Evolutionary conservation across 495 filamentous ascomycete species (phyloP), one percentile per base, ranked within the genome.

Genomic region (Symbiotaphrina buchneri): DNA sequence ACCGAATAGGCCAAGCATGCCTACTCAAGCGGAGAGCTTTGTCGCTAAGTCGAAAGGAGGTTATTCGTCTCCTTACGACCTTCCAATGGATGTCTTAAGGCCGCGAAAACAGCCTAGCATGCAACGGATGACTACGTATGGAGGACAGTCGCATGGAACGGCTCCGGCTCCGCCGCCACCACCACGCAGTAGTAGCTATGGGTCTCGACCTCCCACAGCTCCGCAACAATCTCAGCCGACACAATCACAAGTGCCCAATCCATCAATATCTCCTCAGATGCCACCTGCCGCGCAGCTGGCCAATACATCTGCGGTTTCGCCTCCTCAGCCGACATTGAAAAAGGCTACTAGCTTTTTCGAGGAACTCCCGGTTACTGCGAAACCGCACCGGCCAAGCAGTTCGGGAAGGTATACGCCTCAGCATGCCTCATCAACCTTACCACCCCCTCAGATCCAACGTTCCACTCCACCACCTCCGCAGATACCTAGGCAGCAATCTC

Each of bases 41-140:
- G 77, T 66, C 4, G 74, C 82, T 44, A 85, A 83, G 39, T 54
- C 77, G 5, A 95, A 90, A 47, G 72, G 82, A 25, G 84, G 85
- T 6, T 97, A 95, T 46, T 63, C 68, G 19, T 93, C 83, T 16
- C 87, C 87, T 3, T 97, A 92, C 41, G 87, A 97, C 49, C 63
- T 97, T 3, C 87, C 87, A 2, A 80, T 90, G 52, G 85, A 92
- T 28, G 61, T 94, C 10, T 61, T 71, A 11, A 66, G 67, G 32
- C 73, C 74, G 18, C 63, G 65, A 51, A 68, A 67, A 54, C 51
- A 64, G 33, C 47, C 48, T 28, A 63, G 53, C 33, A 50, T 48
- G 30, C 55, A 54, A 25, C 53, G 56, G 22, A 31, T 49, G 43
- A 18, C 52, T 45, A 11, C 46, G 45, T 34, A 23, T 21, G 30